phyloP scores from a whole-genome alignment of 2,329 filamentous ascomycete species.

The Aspergillus pseudonomiae region DNA sequence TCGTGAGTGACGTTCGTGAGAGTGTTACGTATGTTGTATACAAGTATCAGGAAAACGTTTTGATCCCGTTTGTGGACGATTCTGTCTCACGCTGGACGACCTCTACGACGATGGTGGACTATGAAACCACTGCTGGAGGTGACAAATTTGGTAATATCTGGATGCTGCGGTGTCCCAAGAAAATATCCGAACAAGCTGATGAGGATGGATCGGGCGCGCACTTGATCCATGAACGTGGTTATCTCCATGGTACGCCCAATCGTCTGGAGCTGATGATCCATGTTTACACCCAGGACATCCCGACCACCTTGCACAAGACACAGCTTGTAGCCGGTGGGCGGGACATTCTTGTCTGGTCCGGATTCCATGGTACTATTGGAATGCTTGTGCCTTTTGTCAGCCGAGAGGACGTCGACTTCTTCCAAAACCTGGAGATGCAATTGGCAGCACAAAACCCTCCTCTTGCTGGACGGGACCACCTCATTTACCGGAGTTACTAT shows the following conservation, averaged over 20 bases:
- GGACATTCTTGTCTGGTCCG: slow-evolving; percentile 90
- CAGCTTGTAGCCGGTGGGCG: slow-evolving; percentile 88
- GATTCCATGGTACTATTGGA: slow-evolving; percentile 90
- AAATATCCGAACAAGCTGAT: slow-evolving; percentile 85
- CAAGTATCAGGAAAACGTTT: slow-evolving; percentile 85
- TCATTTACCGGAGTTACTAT: slow-evolving; percentile 95
- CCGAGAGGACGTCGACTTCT: slow-evolving; percentile 95
- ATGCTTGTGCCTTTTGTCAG: slow-evolving; percentile 89
- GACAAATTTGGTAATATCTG: slow-evolving; percentile 98
- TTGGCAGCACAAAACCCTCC: slow-evolving; percentile 85
- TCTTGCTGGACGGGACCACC: slow-evolving; percentile 86
- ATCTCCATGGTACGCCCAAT: slow-evolving; percentile 86
- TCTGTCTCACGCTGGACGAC: slow-evolving; percentile 88
- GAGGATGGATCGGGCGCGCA: slow-evolving; percentile 89
- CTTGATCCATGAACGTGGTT: slow-evolving; percentile 85
- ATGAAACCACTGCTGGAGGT: slow-evolving; percentile 90
- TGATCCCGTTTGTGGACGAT: slow-evolving; percentile 94
- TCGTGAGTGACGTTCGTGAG: slow-evolving; percentile 91
- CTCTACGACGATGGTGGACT: slow-evolving; percentile 91
- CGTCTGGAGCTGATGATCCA: slow-evolving; percentile 84
- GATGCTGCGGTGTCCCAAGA: slow-evolving; percentile 83
- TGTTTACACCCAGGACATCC: slow-evolving; percentile 89
- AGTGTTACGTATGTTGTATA: slow-evolving; percentile 91
- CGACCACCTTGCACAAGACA: slow-evolving; percentile 86
- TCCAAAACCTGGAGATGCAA: slow-evolving; percentile 89